Evolutionary conservation across 164 flowering plant species (phyloP).

Genomic region (Cinnamomum micranthum): DNA sequence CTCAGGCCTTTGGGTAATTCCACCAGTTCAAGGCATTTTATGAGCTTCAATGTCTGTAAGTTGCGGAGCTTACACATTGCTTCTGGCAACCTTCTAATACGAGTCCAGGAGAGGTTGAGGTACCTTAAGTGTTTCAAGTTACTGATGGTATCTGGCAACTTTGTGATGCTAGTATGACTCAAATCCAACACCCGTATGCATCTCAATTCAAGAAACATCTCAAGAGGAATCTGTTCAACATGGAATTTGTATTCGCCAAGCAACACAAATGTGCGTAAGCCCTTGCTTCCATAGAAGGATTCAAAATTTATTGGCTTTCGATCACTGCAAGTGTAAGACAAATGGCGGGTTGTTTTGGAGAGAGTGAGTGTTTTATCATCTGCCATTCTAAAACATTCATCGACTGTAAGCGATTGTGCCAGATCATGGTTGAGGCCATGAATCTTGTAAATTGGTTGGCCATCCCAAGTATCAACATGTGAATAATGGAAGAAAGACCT

Average conservation of each 20-base stretch:
- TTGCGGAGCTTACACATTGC: neutral
- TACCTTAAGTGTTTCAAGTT: slow-evolving; percentile 10
- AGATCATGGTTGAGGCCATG: slow-evolving; percentile 8
- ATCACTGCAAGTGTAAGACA: neutral
- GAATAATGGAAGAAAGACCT: slow-evolving; percentile 2
- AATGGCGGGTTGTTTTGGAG: slow-evolving; percentile 1
- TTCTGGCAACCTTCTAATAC: slow-evolving; percentile 3
- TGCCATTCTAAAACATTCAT: neutral
- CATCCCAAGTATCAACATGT: neutral
- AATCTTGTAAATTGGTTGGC: slow-evolving; percentile 2
- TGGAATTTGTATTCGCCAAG: too few relatives aligned
- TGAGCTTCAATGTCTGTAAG: slow-evolving; percentile 1
- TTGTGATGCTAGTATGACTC: neutral
- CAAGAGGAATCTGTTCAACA: neutral
- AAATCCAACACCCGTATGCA: slow-evolving; percentile 7
- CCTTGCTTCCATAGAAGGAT: neutral
- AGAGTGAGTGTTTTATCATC: neutral
- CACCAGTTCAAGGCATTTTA: neutral
- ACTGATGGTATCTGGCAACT: slow-evolving; percentile 7
- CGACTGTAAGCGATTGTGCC: neutral
- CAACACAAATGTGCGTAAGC: slow-evolving; percentile 3
- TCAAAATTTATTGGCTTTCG: neutral
- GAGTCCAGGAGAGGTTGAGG: slow-evolving; percentile 8
- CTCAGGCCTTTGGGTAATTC: slow-evolving; percentile 9
- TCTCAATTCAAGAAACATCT: neutral